These are phyloP conservation scores for Stipa capillata DNA, from an alignment of 176 grass and related monocot species.

Conservation along the genomic window DNA sequence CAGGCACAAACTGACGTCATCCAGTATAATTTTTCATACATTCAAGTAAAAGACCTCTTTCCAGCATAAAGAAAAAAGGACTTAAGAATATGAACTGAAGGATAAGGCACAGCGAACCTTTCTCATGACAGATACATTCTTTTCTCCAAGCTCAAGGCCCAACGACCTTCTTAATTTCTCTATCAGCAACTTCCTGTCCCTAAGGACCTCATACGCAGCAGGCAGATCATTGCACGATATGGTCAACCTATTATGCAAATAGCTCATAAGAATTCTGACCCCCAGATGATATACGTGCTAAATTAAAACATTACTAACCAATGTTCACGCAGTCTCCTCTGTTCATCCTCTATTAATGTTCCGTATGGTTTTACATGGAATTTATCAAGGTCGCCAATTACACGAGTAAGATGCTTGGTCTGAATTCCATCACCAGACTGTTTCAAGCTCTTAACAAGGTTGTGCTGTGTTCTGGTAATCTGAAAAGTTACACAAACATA, in stretches of 20 bases:
- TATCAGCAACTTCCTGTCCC: constrained; percentile 11
- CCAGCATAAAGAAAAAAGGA: not conserved
- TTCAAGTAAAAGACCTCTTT: not conserved
- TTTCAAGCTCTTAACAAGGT: constrained; percentile 49
- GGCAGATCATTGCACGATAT: constrained; percentile 40
- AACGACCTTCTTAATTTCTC: constrained; percentile 27
- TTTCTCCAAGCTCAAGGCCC: constrained; percentile 30
- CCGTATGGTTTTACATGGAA: constrained; percentile 36
- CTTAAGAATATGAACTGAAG: not conserved
- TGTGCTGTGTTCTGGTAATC: constrained; percentile 47
- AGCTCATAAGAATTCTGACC: not conserved
- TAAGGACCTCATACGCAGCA: constrained; percentile 15
- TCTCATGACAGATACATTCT: constrained; percentile 21
- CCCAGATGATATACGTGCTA: not conserved
- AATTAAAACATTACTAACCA: constrained; percentile 33
- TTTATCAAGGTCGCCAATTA: constrained; percentile 53
- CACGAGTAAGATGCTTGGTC: too few relatives aligned
- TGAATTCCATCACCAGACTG: constrained; percentile 55
- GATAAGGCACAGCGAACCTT: constrained; percentile 37
- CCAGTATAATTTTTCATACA: not conserved
- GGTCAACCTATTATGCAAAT: constrained; percentile 32
- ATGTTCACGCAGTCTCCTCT: constrained; percentile 24
- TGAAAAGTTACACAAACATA: constrained; percentile 21
- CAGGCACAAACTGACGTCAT: not conserved
- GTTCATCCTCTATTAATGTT: constrained; percentile 42